Evolutionary conservation across 345 rosid genomes (phyloP).

Genomic region (Salix purpurea): DNA sequence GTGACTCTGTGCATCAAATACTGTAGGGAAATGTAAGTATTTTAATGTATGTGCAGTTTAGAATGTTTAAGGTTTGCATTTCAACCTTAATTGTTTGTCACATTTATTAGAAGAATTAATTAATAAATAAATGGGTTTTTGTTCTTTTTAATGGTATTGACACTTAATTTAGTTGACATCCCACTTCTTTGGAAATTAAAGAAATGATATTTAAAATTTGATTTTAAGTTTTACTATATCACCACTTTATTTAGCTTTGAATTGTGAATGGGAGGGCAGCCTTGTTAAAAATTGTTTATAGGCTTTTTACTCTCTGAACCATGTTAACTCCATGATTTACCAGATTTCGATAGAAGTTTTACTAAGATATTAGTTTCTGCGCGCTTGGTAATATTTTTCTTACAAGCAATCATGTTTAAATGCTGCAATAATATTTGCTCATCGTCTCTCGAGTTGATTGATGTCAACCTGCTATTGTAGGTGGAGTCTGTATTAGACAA

Average conservation of each 20-base stretch:
- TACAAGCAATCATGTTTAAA: not conserved
- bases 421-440: not conserved
- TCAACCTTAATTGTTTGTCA: not conserved
- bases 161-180: not conserved
- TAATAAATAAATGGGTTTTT: not conserved
- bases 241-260: not conserved
- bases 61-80: not conserved
- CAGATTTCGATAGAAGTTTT: not conserved
- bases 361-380: not conserved
- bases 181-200: not conserved
- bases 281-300: not conserved
- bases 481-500: slow-evolving; percentile 89
- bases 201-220: not conserved
- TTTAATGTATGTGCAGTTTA: not conserved
- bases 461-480: slow-evolving; percentile 29
- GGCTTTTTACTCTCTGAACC: not conserved
- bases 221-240: not conserved
- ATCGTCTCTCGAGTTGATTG: not conserved
- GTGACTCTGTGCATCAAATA: not conserved
- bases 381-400: not conserved
- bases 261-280: slow-evolving; percentile 2
- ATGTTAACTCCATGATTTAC: not conserved
- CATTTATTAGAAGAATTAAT: not conserved
- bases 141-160: no score
- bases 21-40: not conserved